Evolutionary conservation across 129 eudicot species (phyloP), one percentile per base, ranked within the genome.

Genomic region (Lactuca saligna): DNA sequence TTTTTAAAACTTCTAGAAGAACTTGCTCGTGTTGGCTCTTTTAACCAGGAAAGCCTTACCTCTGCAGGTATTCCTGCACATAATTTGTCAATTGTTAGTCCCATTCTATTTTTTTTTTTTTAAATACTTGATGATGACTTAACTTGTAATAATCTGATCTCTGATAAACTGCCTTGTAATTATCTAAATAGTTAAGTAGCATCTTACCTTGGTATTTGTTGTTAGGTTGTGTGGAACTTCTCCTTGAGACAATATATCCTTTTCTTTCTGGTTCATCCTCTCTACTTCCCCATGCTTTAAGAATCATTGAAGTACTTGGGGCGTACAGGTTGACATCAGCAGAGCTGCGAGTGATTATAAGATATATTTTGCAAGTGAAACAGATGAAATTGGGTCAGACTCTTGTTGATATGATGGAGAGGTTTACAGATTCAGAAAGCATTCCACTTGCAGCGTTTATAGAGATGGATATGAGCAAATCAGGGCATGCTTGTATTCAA

Each of bases 251-350:
- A 48, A 83, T 94, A 77, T 68, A 83, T 71, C 97, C 99, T 51
- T 87, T 89, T 70, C 85, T 94, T 63, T 86, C 85, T 9, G 86
- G 90, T 51, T 83, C 97, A 50, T 94, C 97, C 31, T 82, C 92
- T 33, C 74, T 94, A 60, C 88, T 90, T 53, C 76, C 84, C 58
- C 81, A 85, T 65, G 83, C 89, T 63, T 69, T 94, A 68, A 85
- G 82, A 80, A 94, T 90, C 77, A 88, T 94, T 42, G 94, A 94
- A 81, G 91, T 94, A 78, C 97, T 94, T 72, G 99, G 99, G 69
- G 90, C 97, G 41, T 90, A 85, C 84, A 94, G 99, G 88, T 66
- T 94, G 72, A 89, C 99, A 59, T 74, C 95, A 57, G 70, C 88
- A 64, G 99, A 89, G 75, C 83, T 94, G n/a, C 90, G 95, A 16